Percentiles rank a stretch among this genome's conserved stretches.
phyloP scores from a whole-genome alignment of 2,329 filamentous ascomycete species.

The Lecanicillium sp. region DNA sequence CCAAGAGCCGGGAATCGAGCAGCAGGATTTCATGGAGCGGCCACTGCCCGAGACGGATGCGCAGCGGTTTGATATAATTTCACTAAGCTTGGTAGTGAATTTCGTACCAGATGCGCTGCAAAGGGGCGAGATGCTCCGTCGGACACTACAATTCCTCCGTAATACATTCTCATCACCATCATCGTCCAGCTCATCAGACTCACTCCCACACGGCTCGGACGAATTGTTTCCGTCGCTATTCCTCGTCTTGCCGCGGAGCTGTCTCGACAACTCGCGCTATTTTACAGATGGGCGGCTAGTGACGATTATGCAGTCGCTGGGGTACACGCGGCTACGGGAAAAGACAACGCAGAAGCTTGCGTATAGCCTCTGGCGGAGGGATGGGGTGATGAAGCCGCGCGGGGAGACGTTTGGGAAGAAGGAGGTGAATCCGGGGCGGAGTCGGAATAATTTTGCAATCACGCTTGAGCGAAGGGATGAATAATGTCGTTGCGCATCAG shows the following conservation, averaged over 20 bases:
- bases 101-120: slow-evolving; percentile 72
- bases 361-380: slow-evolving; percentile 76
- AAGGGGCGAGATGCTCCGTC: slow-evolving; percentile 77
- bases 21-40: slow-evolving; percentile 91
- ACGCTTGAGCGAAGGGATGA: slow-evolving; percentile 40
- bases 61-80: slow-evolving; percentile 80
- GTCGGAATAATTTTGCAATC: slow-evolving; percentile 87
- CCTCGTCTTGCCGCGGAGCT: slow-evolving; percentile 81
- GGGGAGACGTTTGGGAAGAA: slow-evolving; percentile 53
- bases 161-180: slow-evolving; percentile 6
- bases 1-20: slow-evolving; percentile 68
- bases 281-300: slow-evolving; percentile 62
- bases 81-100: slow-evolving; percentile 86
- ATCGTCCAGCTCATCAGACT: too few relatives aligned
- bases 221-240: slow-evolving; percentile 63
- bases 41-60: slow-evolving; percentile 55
- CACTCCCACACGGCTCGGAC: too few relatives aligned
- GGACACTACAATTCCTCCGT: slow-evolving; percentile 63
- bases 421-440: slow-evolving; percentile 65
- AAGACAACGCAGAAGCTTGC: slow-evolving; percentile 78
- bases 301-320: slow-evolving; percentile 68
- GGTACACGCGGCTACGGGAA: slow-evolving; percentile 55
- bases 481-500: too few relatives aligned
- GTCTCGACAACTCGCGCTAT: slow-evolving; percentile 85
- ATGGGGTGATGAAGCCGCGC: slow-evolving; percentile 10